Conservation (phyloP, 2,329 filamentous ascomycete genomes). For the Ascochyta rabiei region DNA sequence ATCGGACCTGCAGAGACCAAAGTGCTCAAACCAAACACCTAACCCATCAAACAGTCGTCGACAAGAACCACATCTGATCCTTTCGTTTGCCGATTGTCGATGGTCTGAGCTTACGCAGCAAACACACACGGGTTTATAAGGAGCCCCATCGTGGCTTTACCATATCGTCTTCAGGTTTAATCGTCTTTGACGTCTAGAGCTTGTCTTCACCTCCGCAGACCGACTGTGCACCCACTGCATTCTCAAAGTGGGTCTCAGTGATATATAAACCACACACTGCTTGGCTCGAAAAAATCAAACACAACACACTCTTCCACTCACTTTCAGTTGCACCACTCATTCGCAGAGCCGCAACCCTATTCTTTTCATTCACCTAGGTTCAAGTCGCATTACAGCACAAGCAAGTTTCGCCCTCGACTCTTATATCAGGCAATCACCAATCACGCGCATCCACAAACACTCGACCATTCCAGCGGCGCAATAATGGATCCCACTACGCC, state of each 20-base stretch:
- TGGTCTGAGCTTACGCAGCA: background rate
- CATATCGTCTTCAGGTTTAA: background rate
- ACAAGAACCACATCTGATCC: background rate
- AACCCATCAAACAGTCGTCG: too few species aligned
- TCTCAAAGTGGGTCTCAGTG: background rate
- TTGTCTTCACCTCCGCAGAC: background rate
- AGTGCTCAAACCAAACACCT: background rate
- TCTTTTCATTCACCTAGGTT: background rate
- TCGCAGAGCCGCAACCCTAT: background rate
- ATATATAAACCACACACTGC: background rate
- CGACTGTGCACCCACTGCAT: background rate
- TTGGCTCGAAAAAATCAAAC: background rate
- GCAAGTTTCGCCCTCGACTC: background rate
- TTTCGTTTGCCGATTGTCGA: background rate
- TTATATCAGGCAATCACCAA: background rate
- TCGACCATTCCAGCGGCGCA: background rate
- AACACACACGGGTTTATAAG: background rate
- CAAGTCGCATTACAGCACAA: background rate
- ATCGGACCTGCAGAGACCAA: background rate
- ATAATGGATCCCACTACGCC: background rate
- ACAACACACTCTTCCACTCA: background rate
- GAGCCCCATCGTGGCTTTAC: background rate
- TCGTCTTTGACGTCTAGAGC: too few species aligned
- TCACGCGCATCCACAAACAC: background rate
- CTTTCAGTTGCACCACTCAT: background rate